Conservation (phyloP, 73 alveolate species). For the Symbiodinium pilosum region DNA sequence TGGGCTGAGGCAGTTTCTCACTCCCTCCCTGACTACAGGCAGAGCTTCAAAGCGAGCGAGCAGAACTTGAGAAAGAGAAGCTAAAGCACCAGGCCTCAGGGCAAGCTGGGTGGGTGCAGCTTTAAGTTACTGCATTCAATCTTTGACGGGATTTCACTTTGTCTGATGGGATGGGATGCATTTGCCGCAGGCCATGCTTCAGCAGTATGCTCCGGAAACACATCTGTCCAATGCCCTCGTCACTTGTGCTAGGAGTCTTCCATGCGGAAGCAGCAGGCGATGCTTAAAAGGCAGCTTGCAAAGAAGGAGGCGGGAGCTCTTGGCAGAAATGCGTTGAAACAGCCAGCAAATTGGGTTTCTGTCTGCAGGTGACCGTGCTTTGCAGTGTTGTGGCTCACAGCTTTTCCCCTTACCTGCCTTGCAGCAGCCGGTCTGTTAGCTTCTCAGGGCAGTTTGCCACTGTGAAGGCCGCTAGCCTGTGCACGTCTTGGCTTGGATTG, state of each 20-base stretch:
- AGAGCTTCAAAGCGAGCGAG: too few species aligned
- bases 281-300: constrained; percentile 31
- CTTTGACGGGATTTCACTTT: too few species aligned
- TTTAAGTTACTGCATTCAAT: too few species aligned
- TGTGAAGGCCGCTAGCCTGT: background rate
- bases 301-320: constrained; percentile 12
- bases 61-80: constrained; percentile 2
- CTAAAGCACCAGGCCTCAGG: constrained; percentile 49
- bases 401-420: too few species aligned
- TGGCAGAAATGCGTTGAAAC: too few species aligned
- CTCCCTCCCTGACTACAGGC: background rate
- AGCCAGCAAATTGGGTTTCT: background rate
- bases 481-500: too few species aligned
- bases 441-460: background rate
- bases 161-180: too few species aligned
- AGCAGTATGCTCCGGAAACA: too few species aligned
- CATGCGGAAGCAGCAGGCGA: constrained; percentile 32
- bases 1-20: background rate
- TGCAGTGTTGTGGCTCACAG: background rate
- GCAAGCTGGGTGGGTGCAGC: background rate
- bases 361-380: background rate
- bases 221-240: too few species aligned
- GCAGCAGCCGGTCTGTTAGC: too few species aligned
- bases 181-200: too few species aligned
- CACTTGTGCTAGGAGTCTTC: constrained; percentile 10